Evolutionary conservation across 768 basidiomycete species (phyloP).

Genomic region (Pleurotus djamor): DNA sequence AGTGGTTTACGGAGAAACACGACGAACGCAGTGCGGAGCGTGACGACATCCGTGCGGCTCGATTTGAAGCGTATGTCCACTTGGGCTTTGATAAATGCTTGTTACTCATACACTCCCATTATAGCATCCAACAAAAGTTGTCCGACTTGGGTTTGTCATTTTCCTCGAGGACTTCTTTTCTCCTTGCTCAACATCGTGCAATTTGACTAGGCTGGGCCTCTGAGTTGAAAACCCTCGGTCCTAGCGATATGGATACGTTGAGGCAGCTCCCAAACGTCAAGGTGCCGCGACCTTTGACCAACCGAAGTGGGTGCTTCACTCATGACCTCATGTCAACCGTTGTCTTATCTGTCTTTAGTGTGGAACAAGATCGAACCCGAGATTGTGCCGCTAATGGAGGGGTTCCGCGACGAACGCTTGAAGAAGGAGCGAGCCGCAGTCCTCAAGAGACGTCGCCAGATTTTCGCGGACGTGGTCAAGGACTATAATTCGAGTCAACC

Average conservation of each 20-base stretch:
- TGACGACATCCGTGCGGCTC: background rate
- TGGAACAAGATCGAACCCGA: background rate
- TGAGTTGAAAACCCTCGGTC: background rate
- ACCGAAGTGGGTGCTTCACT: background rate
- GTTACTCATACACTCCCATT: background rate
- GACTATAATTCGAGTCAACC: constrained; percentile 11
- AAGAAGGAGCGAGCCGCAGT: background rate
- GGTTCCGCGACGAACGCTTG: constrained; percentile 9
- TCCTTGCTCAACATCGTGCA: background rate
- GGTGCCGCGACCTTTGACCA: background rate
- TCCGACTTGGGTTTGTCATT: background rate
- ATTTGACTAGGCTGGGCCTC: background rate
- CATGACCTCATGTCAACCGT: background rate
- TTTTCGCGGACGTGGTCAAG: constrained; percentile 11
- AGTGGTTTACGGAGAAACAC: background rate
- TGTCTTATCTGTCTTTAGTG: background rate
- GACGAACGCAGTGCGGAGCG: background rate
- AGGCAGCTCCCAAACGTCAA: background rate
- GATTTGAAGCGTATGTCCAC: background rate
- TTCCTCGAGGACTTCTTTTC: background rate
- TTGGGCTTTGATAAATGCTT: background rate
- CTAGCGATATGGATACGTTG: background rate
- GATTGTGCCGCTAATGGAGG: background rate
- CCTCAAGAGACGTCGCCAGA: constrained; percentile 6
- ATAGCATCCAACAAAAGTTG: background rate